Evolutionary conservation across 495 filamentous ascomycete species (phyloP).

Genomic region (Acidiella bohemica): DNA sequence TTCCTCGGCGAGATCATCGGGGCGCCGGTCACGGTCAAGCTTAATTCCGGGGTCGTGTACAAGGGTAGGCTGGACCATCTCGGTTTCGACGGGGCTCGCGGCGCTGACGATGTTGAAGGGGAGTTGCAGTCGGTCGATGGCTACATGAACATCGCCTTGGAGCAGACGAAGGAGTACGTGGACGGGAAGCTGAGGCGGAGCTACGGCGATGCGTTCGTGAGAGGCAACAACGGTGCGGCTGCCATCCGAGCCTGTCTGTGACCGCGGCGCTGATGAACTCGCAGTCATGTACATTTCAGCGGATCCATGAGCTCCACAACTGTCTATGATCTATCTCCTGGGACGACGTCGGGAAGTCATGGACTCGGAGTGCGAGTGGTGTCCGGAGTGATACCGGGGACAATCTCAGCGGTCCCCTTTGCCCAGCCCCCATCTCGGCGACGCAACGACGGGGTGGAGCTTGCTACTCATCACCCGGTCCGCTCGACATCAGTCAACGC

Average conservation of each 20-base stretch:
- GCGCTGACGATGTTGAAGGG: conserved; percentile 35
- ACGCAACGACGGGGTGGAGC: no score
- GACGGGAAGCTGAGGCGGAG: conserved; percentile 64
- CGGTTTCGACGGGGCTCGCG: not conserved
- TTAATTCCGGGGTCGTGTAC: conserved; percentile 92
- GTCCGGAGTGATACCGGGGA: no score
- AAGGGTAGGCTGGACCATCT: conserved; percentile 47
- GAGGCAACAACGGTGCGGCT: conserved; percentile 80
- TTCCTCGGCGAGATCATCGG: conserved; percentile 91
- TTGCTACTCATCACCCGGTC: no score
- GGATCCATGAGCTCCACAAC: conserved; percentile 40
- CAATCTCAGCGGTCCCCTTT: no score
- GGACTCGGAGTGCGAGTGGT: no score
- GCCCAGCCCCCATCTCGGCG: no score
- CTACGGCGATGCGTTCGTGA: conserved; percentile 91
- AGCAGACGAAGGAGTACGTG: conserved; percentile 84
- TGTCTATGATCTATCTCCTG: no score
- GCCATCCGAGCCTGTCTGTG: not conserved
- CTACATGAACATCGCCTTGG: conserved; percentile 97
- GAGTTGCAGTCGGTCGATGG: conserved; percentile 94
- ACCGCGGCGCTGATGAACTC: not conserved
- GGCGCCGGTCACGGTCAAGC: conserved; percentile 79
- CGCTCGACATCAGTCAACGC: conserved; percentile 8
- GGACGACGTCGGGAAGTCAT: no score
- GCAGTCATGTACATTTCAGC: conserved; percentile 68